These are phyloP conservation scores for Vinca minor DNA, from an alignment of 257 asterid genomes.

Conservation along the genomic window DNA sequence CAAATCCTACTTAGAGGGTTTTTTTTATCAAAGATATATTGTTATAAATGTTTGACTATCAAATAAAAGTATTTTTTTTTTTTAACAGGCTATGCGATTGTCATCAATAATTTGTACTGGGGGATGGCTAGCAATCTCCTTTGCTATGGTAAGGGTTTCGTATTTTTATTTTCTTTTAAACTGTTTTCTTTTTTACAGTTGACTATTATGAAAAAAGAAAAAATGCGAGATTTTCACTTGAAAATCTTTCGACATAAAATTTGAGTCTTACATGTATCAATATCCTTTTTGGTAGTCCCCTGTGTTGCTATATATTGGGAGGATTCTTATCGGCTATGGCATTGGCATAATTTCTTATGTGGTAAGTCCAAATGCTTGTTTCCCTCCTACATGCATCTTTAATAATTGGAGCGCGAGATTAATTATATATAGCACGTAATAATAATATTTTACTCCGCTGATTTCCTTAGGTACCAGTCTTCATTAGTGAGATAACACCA, in stretches of 20 bases:
- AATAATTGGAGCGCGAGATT: background rate
- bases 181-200: no score
- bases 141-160: constrained; percentile 17
- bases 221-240: background rate
- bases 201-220: no score
- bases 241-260: background rate
- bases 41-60: no score
- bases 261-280: background rate
- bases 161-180: no score
- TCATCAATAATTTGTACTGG: constrained; percentile 17
- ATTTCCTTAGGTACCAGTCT: constrained; percentile 51
- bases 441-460: background rate
- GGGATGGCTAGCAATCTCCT: constrained; percentile 23
- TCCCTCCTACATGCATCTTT: no score
- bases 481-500: constrained; percentile 78
- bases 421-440: background rate
- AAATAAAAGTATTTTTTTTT: background rate
- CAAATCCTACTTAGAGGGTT: background rate
- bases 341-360: constrained; percentile 40
- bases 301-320: constrained; percentile 32
- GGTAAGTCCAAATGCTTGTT: constrained; percentile 9
- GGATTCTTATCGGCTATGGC: constrained; percentile 38
- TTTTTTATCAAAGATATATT: no score
- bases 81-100: constrained; percentile 27
- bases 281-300: constrained; percentile 13